phyloP scores from a whole-genome alignment of 2,329 filamentous ascomycete genomes.

The Alternaria gansuensis region DNA sequence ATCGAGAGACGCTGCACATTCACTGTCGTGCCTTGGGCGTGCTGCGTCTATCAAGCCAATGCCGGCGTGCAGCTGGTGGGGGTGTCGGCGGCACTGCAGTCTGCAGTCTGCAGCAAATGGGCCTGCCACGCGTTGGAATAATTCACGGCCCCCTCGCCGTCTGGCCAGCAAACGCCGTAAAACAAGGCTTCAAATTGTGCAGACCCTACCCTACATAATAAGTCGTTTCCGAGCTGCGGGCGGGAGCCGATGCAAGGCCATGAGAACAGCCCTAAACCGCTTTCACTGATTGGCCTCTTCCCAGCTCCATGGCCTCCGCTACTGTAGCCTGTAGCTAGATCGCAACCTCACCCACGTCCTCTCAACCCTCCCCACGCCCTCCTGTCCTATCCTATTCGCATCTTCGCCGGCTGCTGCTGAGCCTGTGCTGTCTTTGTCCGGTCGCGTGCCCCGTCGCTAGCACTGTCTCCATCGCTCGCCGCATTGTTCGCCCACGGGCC shows the following conservation, averaged over 20 bases:
- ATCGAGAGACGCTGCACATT: slow-evolving; percentile 1
- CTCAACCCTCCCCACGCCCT: slow-evolving; percentile 24
- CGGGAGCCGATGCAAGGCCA: slow-evolving; percentile 33
- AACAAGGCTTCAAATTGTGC: slow-evolving; percentile 31
- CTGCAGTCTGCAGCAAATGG: slow-evolving; percentile 1
- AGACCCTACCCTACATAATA: slow-evolving; percentile 25
- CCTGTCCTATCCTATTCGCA: slow-evolving; percentile 27
- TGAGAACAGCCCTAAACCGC: slow-evolving; percentile 31
- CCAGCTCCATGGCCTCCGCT: slow-evolving; percentile 30
- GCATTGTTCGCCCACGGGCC: slow-evolving; percentile 39
- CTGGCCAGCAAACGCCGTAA: slow-evolving; percentile 31
- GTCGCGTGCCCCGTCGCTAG: slow-evolving; percentile 24
- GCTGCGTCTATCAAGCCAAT: slow-evolving; percentile 12
- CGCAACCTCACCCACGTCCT: slow-evolving; percentile 32
- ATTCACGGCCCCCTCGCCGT: slow-evolving; percentile 18
- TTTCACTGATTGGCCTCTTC: slow-evolving; percentile 25
- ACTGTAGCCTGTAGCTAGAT: slow-evolving; percentile 27
- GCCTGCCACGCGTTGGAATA: slow-evolving; percentile 29
- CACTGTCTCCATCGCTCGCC: slow-evolving; percentile 29
- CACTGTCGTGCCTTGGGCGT: neutral
- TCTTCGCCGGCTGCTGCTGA: slow-evolving; percentile 33
- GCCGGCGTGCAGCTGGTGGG: neutral
- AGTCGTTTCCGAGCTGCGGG: slow-evolving; percentile 29
- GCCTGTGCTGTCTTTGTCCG: slow-evolving; percentile 35
- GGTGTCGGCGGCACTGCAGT: slow-evolving; percentile 21